Base-by-base conservation (phyloP, 768 basidiomycete genomes). In the Phanerochaete carnosa region DNA sequence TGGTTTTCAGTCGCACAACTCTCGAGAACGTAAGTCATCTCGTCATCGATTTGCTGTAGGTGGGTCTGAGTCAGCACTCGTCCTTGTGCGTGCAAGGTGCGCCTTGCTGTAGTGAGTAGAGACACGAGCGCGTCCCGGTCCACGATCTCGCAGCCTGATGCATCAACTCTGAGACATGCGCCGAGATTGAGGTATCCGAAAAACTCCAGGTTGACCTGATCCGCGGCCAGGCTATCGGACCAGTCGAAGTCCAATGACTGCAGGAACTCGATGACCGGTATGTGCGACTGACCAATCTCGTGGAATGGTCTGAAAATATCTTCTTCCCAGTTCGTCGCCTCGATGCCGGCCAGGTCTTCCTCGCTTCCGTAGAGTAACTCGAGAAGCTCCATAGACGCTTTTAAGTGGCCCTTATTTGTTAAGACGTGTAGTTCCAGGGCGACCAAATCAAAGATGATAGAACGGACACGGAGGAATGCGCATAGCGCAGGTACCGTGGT, bases 1-100 rank as follows among this genome's bases (percentile, higher is more conserved):
- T 94, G 89, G 66, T 98, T 98, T 72, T 95, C 94, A 57, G 89
- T 80, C 0, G 86, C 90, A 60, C 94, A 90, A 57, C 91, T 92
- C 69, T 90, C 87, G 62, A 97, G 67, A 47, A 98, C 82, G 64
- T 93, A 94, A 0, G 75, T 76, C 9, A 83, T 85, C 73, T 98
- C 96, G 2, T 75, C 73, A 46, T 79, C 79, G 29, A 94, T 77
- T 57, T 87, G 85, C 23, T 91, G 86, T 25, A 79, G 79, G 59
- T 93, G 87, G 0, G 81, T 77, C 11, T 80, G 69, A 2, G 85
- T 86, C 3, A 87, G 77, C 57, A 92, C 78, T 22, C 76, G 81
- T 12, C 91, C 90, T 69, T 90, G 88, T 0, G 79, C 72, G 60
- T 92, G 86, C 2, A 94, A 74, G 8, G 79, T 71, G 35, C 85